Evolutionary conservation across 306 rosid species (phyloP).

Genomic region (Lagenaria siceraria): DNA sequence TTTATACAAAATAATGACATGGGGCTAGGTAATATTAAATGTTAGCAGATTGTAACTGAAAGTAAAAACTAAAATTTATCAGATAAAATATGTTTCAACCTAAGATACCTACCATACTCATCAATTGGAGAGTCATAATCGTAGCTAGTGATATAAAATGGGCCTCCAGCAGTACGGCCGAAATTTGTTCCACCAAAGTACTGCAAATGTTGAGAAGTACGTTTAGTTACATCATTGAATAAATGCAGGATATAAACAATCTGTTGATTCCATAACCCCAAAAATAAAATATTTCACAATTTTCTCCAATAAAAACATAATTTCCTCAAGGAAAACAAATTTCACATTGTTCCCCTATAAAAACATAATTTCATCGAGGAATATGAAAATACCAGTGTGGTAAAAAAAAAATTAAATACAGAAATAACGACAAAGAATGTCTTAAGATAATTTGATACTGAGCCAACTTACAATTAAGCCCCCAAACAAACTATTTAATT

Average conservation of each 20-base stretch:
- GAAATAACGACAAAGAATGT: neutral
- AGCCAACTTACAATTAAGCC: neutral
- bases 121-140: constrained; percentile 98
- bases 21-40: neutral
- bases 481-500: neutral
- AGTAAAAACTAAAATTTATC: neutral
- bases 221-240: constrained; percentile 19
- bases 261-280: neutral
- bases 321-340: neutral
- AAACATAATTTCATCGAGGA: neutral
- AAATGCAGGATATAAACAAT: neutral
- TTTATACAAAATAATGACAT: neutral
- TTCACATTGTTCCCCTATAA: neutral
- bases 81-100: neutral
- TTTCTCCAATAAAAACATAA: neutral
- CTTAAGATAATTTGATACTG: neutral
- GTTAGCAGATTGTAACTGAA: neutral
- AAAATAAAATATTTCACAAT: neutral
- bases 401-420: neutral
- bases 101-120: constrained; percentile 63
- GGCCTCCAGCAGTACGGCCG: constrained; percentile 95
- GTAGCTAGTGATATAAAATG: constrained; percentile 86
- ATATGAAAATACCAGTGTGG: neutral
- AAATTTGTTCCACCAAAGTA: constrained; percentile 96
- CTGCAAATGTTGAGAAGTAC: constrained; percentile 35